phyloP scores from a whole-genome alignment of 805 yeast species.

The Nakazawaea molendinolei region DNA sequence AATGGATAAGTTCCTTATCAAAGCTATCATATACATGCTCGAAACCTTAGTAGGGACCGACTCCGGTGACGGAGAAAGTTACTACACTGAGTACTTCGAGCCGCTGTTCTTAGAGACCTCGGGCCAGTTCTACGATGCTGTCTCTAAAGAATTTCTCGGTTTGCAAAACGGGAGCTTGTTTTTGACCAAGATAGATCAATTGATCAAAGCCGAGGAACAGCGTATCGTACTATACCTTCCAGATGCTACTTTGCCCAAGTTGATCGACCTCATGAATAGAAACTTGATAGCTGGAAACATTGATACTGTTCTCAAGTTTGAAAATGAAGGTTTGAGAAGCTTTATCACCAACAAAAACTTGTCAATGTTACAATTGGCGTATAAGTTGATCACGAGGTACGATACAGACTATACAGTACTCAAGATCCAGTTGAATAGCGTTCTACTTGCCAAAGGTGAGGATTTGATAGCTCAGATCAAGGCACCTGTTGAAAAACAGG shows the following conservation, averaged over 20 bases:
- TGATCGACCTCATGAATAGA: conserved; percentile 50
- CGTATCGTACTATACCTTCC: conserved; percentile 52
- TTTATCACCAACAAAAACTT: conserved; percentile 47
- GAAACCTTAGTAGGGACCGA: conserved; percentile 39
- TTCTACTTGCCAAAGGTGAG: conserved; percentile 41
- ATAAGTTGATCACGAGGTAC: conserved; percentile 44
- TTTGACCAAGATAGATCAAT: conserved; percentile 40
- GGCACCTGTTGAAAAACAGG: conserved; percentile 20
- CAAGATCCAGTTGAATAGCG: conserved; percentile 37
- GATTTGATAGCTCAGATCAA: conserved; percentile 24
- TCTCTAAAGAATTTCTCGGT: conserved; percentile 38
- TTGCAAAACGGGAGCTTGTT: conserved; percentile 46
- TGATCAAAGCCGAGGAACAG: conserved; percentile 57
- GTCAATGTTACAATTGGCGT: conserved; percentile 39
- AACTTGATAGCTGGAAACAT: conserved; percentile 52
- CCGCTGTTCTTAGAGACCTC: conserved; percentile 53
- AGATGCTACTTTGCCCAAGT: conserved; percentile 42
- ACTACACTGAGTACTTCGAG: conserved; percentile 60
- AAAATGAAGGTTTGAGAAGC: conserved; percentile 47
- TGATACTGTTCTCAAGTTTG: conserved; percentile 44
- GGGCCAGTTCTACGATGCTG: conserved; percentile 43
- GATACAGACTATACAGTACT: conserved; percentile 46
- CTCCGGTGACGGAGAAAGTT: conserved; percentile 45
- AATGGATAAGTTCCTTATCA: conserved; percentile 51
- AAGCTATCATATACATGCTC: conserved; percentile 61